Conservation (phyloP, 495 filamentous ascomycete genomes). For the Trichoderma orchidacearum region DNA sequence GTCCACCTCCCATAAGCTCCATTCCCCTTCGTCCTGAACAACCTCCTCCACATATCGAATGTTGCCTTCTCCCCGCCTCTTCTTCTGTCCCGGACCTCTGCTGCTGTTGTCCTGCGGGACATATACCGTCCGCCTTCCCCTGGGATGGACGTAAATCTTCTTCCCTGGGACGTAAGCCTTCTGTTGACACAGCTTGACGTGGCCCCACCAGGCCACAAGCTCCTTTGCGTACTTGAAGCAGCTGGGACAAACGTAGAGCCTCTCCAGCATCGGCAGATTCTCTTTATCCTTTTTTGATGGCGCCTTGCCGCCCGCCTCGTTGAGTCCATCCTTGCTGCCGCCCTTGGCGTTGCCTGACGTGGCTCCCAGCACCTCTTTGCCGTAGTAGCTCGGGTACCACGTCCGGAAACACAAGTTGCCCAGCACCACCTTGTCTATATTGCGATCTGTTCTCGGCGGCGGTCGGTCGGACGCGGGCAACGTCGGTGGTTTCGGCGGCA, state of each 20-base stretch:
- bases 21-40: slow-evolving; percentile 38
- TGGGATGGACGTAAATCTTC: slow-evolving; percentile 37
- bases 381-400: slow-evolving; percentile 68
- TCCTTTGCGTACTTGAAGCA: slow-evolving; percentile 89
- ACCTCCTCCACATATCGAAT: slow-evolving; percentile 43
- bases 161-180: slow-evolving; percentile 23
- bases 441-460: slow-evolving; percentile 32
- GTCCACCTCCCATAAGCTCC: slow-evolving; percentile 79
- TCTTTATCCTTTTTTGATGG: slow-evolving; percentile 20
- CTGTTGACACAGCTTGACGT: slow-evolving; percentile 28
- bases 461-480: neutral
- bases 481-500: neutral
- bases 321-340: slow-evolving; percentile 8
- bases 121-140: slow-evolving; percentile 18
- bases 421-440: slow-evolving; percentile 62
- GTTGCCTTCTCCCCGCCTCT: slow-evolving; percentile 20
- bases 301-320: slow-evolving; percentile 9
- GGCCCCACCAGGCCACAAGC: slow-evolving; percentile 38
- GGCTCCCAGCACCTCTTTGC: slow-evolving; percentile 56
- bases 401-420: slow-evolving; percentile 61
- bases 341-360: slow-evolving; percentile 8
- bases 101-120: slow-evolving; percentile 9
- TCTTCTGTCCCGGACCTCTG: slow-evolving; percentile 25
- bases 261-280: slow-evolving; percentile 30
- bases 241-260: slow-evolving; percentile 77